Evolutionary conservation across 495 filamentous ascomycete genomes (phyloP).

Genomic region (Aspergillus sclerotioniger): DNA sequence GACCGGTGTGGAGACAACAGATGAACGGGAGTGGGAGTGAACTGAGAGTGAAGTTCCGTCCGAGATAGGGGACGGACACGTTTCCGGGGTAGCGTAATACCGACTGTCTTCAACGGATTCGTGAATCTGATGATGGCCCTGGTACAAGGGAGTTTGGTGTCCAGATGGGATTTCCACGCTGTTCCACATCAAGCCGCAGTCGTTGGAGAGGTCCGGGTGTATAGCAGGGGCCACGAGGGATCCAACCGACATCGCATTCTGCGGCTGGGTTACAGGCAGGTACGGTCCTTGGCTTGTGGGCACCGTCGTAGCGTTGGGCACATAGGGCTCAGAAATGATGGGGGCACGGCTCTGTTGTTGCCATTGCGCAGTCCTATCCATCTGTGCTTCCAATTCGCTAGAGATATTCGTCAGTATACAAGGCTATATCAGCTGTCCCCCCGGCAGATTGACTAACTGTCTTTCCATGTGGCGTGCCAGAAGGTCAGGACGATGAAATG

Average conservation of each 20-base stretch:
- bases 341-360: constrained; percentile 24
- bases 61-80: constrained; percentile 44
- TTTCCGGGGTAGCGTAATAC: constrained; percentile 46
- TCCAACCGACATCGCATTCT: constrained; percentile 45
- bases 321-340: constrained; percentile 24
- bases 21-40: constrained; percentile 37
- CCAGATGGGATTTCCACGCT: constrained; percentile 39
- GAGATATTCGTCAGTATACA: constrained; percentile 13
- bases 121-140: constrained; percentile 33
- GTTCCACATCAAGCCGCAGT: constrained; percentile 40
- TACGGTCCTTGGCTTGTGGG: constrained; percentile 24
- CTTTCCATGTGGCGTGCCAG: constrained; percentile 75
- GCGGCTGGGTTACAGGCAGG: constrained; percentile 28
- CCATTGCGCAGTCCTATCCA: constrained; percentile 34
- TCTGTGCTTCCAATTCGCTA: constrained; percentile 44
- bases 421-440: not conserved
- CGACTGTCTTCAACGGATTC: constrained; percentile 40
- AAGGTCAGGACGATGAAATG: constrained; percentile 79
- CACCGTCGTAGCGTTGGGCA: constrained; percentile 31
- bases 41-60: constrained; percentile 37
- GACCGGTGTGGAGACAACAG: constrained; percentile 36
- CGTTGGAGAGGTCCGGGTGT: constrained; percentile 39
- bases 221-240: constrained; percentile 44
- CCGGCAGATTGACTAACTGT: constrained; percentile 58
- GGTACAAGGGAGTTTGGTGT: constrained; percentile 33